Base-by-base conservation (phyloP, 2,329 filamentous ascomycete species). In the Aspergillus fischeri region DNA sequence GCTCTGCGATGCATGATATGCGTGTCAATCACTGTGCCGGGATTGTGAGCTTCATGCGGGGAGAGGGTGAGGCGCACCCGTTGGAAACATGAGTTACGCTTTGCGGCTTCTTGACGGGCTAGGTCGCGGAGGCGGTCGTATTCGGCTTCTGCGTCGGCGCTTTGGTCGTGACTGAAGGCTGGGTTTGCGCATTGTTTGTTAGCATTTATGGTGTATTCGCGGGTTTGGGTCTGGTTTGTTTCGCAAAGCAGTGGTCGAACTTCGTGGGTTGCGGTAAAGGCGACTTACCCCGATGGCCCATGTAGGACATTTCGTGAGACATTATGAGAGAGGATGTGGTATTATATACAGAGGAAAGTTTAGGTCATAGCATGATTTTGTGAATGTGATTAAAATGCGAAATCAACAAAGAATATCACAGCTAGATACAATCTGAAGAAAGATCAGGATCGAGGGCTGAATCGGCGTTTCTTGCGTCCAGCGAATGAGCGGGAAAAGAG, bases 101-200 rank as follows among this genome's bases (percentile, higher is more conserved):
- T 91, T 52, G 81, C 79, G 57, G 89, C 91, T 80, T 96, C 92
- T 67, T 86, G 81, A 62, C 90, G 86, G 20, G 93, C 94, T 20
- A 92, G 82, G 65, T 88, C 87, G 68, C 94, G 91, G 48, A 97
- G 83, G 54, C 91, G 89, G 73, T 97, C 92, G 76, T 97, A 97
- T 78, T 97, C 92, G 65, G 82, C 85, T 79, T 97, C 92, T 55
- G 85, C 81, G 58, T 87, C 82, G 65, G 79, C 78, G 70, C 84
- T 85, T 64, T 86, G 81, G 58, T 81, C 82, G 73, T 91, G 87
- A 75, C 87, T 90, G 79, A 93, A 91, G 75, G 88, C 90, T 92
- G 71, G 49, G n/a, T 17, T 11, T 32, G 32, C 35, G n/a, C 17
- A 29, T 8, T 52, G 44, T 55, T 55, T 53, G 63, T 56, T 35